Percentiles rank a stretch among this genome's conserved stretches.
Conservation (phyloP, 1,284 basidiomycete genomes). For the Psilocybe mexicana region DNA sequence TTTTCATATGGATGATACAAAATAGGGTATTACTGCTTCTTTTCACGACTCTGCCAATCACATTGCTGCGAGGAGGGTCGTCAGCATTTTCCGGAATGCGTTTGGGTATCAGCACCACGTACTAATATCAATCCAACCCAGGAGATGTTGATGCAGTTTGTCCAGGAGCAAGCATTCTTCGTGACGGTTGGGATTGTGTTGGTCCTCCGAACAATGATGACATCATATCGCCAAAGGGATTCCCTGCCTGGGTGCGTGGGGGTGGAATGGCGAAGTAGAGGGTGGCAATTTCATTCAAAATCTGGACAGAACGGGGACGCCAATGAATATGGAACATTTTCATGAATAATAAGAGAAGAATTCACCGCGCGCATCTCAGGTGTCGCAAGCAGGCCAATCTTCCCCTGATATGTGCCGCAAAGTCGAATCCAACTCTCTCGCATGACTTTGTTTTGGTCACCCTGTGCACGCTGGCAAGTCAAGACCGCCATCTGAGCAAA, state of each 20-base stretch:
- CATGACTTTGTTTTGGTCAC: constrained; percentile 68
- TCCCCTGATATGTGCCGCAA: constrained; percentile 78
- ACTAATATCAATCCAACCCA: constrained; percentile 33
- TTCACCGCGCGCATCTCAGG: constrained; percentile 77
- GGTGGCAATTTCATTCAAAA: constrained; percentile 57
- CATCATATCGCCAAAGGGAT: constrained; percentile 82
- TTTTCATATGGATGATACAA: background rate
- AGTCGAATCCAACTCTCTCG: constrained; percentile 83
- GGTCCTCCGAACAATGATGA: constrained; percentile 77
- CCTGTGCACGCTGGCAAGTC: constrained; percentile 82
- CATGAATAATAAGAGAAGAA: constrained; percentile 13
- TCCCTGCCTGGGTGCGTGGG: constrained; percentile 66
- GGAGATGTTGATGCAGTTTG: constrained; percentile 23
- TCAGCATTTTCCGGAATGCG: constrained; percentile 1
- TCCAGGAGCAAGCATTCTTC: constrained; percentile 37
- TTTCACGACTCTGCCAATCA: constrained; percentile 5
- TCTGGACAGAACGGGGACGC: constrained; percentile 30
- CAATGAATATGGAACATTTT: background rate
- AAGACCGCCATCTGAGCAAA: constrained; percentile 86
- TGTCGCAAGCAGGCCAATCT: constrained; percentile 58
- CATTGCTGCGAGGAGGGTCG: background rate
- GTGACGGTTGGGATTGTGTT: constrained; percentile 34
- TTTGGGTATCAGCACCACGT: constrained; percentile 1
- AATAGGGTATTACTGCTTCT: constrained; percentile 1
- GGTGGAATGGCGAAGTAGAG: constrained; percentile 84